Evolutionary conservation across 2,329 filamentous ascomycete genomes (phyloP).

Genomic region (Acrocalymma vagum): DNA sequence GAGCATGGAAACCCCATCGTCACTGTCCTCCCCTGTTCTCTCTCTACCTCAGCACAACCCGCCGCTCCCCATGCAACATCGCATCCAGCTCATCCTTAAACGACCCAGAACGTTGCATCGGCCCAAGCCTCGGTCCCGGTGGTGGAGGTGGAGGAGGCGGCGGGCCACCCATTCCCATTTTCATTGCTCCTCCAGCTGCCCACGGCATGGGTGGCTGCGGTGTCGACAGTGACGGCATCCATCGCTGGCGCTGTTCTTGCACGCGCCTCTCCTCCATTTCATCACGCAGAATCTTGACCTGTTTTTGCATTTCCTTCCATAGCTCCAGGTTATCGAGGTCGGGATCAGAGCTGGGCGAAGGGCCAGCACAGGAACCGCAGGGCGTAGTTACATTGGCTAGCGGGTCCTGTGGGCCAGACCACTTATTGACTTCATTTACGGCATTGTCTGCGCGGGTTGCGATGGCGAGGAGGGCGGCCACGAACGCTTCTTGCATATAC

Average conservation of each 20-base stretch:
- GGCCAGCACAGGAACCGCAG: not conserved
- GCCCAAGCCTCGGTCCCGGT: slow-evolving; percentile 1
- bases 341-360: slow-evolving; percentile 16
- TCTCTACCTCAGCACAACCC: too few relatives aligned
- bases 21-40: too few relatives aligned
- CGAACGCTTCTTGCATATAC: slow-evolving; percentile 56
- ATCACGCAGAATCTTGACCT: slow-evolving; percentile 52
- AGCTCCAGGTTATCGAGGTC: slow-evolving; percentile 49
- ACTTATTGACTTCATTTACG: slow-evolving; percentile 20
- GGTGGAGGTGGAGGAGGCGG: not conserved
- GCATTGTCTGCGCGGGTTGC: slow-evolving; percentile 31
- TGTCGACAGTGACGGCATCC: slow-evolving; percentile 10
- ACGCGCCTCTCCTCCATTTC: slow-evolving; percentile 44
- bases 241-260: slow-evolving; percentile 4
- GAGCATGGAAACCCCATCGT: too few relatives aligned
- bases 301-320: slow-evolving; percentile 53
- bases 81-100: slow-evolving; percentile 34
- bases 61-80: slow-evolving; percentile 22
- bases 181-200: not conserved
- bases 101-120: slow-evolving; percentile 1
- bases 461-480: slow-evolving; percentile 50
- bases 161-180: slow-evolving; percentile 8
- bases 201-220: not conserved
- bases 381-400: slow-evolving; percentile 17
- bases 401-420: slow-evolving; percentile 38